These are phyloP conservation scores for Cyclanthera cordifolia DNA, from an alignment of 306 rosid genomes.

Conservation along the genomic window DNA sequence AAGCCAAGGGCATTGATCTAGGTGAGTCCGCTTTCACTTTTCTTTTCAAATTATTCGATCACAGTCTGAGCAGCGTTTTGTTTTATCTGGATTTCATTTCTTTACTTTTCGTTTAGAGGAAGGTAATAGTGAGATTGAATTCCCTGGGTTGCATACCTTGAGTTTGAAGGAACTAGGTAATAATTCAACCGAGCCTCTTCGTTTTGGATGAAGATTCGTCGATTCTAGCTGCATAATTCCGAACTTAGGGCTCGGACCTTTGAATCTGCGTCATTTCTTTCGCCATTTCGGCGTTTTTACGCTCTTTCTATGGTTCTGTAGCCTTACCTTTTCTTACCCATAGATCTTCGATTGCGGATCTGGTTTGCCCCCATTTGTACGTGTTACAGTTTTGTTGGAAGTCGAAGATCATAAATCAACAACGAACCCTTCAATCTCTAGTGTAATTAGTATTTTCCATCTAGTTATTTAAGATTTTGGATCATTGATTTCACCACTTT, in stretches of 20 bases:
- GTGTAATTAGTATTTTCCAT: neutral
- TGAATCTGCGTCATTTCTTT: neutral
- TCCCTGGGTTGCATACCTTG: neutral
- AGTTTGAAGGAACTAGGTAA: neutral
- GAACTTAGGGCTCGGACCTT: neutral
- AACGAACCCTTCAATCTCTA: neutral
- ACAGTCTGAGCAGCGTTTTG: neutral
- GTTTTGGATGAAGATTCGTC: neutral
- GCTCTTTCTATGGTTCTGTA: conserved; percentile 11
- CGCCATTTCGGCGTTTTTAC: neutral
- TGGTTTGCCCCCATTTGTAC: neutral
- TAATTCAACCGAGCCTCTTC: neutral
- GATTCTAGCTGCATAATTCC: neutral
- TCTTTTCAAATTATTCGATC: neutral
- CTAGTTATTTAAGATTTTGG: neutral
- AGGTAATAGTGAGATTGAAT: neutral
- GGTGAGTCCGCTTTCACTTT: conserved; percentile 25
- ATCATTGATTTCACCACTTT: neutral
- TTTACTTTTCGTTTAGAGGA: conserved; percentile 14
- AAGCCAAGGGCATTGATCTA: conserved; percentile 30
- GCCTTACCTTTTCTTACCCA: conserved; percentile 24
- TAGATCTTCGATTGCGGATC: conserved; percentile 11
- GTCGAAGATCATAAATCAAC: neutral
- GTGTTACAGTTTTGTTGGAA: neutral
- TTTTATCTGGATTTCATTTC: conserved; percentile 14